Evolutionary conservation across 2,329 filamentous ascomycete genomes (phyloP), one percentile per base, ranked within the genome.

Genomic region (Colletotrichum neosansevieriae): DNA sequence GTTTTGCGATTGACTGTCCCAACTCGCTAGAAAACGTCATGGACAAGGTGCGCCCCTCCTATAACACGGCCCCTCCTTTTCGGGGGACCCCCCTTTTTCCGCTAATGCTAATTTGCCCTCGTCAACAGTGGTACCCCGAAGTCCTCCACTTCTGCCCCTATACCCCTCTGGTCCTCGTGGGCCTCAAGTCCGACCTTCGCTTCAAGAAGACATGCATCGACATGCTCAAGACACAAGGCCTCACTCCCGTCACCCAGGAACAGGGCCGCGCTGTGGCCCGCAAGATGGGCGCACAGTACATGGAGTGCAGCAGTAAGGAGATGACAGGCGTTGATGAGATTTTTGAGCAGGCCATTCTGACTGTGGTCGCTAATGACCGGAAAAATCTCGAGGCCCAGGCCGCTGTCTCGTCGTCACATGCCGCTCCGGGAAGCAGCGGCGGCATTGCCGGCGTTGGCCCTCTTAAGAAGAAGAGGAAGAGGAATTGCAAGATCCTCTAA

Each of bases 71-170:
- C 45, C 15, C 29, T 47, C 60, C 36, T 42, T 58, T 53, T 57
- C n/a, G 47, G 58, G 38, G 50, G 24, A 29, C 50, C 60, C 34
- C 7, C 17, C 15, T 38, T 42, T 40, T 54, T 54, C 24, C 32
- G 70, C 74, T 76, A 75, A 82, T 75, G 67, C 66, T 69, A 60
- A 69, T 59, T 57, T 60, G 56, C 70, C 73, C 19, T 69, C 34
- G 17, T 47, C 17, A 13, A 29, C 74, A 98, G 96, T 99, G 96
- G 96, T 99, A 98, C 77, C 96, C 96, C 69, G 96, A 99, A 85
- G 96, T 99, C 75, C 89, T 98, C 63, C 96, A 99, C 82, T 99
- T 99, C 85, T 98, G 96, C 82, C 96, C 96, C 15, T 97, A 96
- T 76, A 98, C 95, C 2, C 96, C 96, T 24, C 91, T 99, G 72